Percentiles rank a stretch among this genome's conserved stretches.
Conservation (phyloP, 2,329 filamentous ascomycete genomes). For the Talaromyces sp. region DNA sequence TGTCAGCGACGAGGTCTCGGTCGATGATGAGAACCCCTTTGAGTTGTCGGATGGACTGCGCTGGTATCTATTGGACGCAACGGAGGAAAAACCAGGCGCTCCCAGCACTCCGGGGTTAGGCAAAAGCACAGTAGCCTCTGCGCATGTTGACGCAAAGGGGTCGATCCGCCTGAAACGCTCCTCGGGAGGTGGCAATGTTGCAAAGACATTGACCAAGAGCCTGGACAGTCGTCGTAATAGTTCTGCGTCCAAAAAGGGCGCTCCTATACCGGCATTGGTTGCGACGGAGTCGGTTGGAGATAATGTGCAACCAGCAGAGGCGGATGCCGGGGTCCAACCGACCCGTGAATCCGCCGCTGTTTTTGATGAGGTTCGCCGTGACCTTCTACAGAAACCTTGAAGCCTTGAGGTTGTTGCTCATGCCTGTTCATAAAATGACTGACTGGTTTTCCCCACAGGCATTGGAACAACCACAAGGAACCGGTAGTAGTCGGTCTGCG, state of each 20-base stretch:
- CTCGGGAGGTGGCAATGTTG: constrained; percentile 64
- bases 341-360: constrained; percentile 33
- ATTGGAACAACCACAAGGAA: background rate
- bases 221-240: constrained; percentile 88
- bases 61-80: constrained; percentile 93
- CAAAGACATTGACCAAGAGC: constrained; percentile 76
- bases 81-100: constrained; percentile 85
- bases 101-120: constrained; percentile 88
- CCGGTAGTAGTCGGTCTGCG: background rate
- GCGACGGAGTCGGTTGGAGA: constrained; percentile 31
- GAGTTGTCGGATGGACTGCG: constrained; percentile 89
- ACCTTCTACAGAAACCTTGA: constrained; percentile 41
- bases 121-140: constrained; percentile 85
- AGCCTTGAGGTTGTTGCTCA: constrained; percentile 27
- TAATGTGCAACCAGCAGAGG: constrained; percentile 29
- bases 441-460: background rate
- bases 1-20: constrained; percentile 50
- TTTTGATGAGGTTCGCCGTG: constrained; percentile 46
- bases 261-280: constrained; percentile 24
- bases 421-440: background rate
- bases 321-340: constrained; percentile 26
- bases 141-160: constrained; percentile 79
- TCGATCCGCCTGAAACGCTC: constrained; percentile 49
- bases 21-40: constrained; percentile 93
- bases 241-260: constrained; percentile 72